Base-by-base conservation (phyloP, 768 basidiomycete genomes). In the Mycena rosella region DNA sequence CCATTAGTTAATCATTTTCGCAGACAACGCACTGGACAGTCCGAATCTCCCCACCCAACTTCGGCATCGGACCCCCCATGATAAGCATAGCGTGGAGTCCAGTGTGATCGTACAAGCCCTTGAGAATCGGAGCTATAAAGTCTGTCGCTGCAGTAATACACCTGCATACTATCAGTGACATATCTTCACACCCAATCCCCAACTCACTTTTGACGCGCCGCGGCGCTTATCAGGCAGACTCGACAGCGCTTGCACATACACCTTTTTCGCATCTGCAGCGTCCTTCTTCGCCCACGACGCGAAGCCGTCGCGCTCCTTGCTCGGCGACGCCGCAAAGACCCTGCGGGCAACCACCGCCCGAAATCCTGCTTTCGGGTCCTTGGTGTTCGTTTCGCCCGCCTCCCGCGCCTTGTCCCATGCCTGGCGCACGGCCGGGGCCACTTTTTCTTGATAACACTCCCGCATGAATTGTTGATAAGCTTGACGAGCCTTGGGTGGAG, bases 381-480 rank as follows among this genome's bases (percentile, higher is more conserved):
- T 42, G 14, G 38, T 20, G 18, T 13, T 8, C 20, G 38, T 14
- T 29, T 2, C 8, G 2, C n/a, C n/a, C 1, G 8, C 45, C 6
- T 24, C 53, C 5, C 14, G 5, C 38, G 38, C 38, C 7, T 4
- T 3, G 4, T 40, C 38, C 55, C 55, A 56, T 7, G 26, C 14
- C 24, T 40, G 3, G 4, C 6, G 14, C 14, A 56, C 55, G 7
- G 42, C 40, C 10, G 36, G 36, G 1, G 53, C 53, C 3, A 24
- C 18, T 10, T 1, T 15, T 8, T 24, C 24, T 20, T 26, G 5
- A 17, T 40, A 56, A 14, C 7, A 5, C 14, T 56, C 55, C n/a
- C 14, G 36, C 55, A 56, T 56, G 9, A 40, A 47, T 30, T 60
- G 58, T n/a, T 60, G 58, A 18, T 60, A 60, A 2, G 44, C 58